phyloP scores from a whole-genome alignment of 2,329 filamentous ascomycete genomes.

The Alternaria incomplexa region DNA sequence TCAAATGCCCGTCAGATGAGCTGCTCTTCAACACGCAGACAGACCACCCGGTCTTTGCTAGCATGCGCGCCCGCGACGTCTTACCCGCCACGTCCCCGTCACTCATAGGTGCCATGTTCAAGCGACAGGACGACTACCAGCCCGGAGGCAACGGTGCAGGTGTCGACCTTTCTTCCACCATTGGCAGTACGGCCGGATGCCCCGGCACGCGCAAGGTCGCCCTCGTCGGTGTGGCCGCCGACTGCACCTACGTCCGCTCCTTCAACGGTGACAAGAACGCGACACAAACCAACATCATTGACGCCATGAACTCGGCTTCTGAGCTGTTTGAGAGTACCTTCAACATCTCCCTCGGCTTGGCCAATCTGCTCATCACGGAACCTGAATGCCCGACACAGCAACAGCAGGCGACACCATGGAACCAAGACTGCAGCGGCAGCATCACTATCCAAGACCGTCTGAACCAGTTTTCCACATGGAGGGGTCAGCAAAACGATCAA shows the following conservation, averaged over 20 bases:
- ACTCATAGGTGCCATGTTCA: conserved; percentile 70
- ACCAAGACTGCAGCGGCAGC: conserved; percentile 70
- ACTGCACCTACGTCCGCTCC: conserved; percentile 81
- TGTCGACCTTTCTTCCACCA: conserved; percentile 77
- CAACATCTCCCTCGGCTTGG: conserved; percentile 90
- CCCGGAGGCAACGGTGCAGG: conserved; percentile 76
- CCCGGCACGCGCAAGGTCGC: conserved; percentile 90
- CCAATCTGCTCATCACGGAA: conserved; percentile 81
- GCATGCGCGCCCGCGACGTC: conserved; percentile 60
- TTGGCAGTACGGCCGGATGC: conserved; percentile 84
- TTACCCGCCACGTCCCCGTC: conserved; percentile 60
- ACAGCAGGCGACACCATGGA: conserved; percentile 77
- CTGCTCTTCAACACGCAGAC: conserved; percentile 79
- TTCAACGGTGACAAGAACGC: conserved; percentile 75
- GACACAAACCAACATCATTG: conserved; percentile 78
- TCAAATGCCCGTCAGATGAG: conserved; percentile 73
- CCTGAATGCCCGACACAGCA: conserved; percentile 74
- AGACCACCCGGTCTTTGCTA: conserved; percentile 69
- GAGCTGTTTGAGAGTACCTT: conserved; percentile 88
- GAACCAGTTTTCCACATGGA: conserved; percentile 88
- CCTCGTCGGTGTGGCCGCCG: conserved; percentile 87
- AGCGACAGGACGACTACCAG: conserved; percentile 69
- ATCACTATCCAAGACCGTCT: conserved; percentile 76
- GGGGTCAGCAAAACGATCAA: conserved; percentile 74
- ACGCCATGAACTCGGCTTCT: conserved; percentile 84